Evolutionary conservation across 306 rosid genomes (phyloP), one percentile per base, ranked within the genome.

Genomic region (Castanospermum australe): DNA sequence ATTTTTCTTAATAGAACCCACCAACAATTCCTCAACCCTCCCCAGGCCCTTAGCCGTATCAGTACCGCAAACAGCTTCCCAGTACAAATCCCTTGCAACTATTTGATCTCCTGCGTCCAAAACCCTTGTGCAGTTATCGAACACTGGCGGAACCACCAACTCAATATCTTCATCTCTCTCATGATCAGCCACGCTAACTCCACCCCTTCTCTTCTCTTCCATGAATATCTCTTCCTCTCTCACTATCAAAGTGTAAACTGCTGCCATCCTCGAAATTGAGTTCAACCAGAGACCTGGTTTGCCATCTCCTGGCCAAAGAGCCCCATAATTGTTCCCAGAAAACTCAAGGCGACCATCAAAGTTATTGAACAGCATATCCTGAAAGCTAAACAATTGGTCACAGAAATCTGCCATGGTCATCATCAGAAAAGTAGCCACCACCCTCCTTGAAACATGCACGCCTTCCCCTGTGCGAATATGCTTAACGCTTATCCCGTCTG

Each of bases 361-460:
- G 55, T 91, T 92, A 1, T 88, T 92, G 33, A 92, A 92, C 60
- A 91, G 20, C 15, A 1, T 47, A 51, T 95, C 96, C 82, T 92
- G 98, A 17, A 92, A 95, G 24, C 98, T 77, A 64, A 87, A 91
- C 5, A 85, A 70, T 64, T 95, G 99, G 20, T 92, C 96, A 25
- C 94, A 87, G 78, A 95, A 95, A 87, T 91, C 97, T 0, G 97
- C 97, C 82, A 92, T 81, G 2, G 99, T 95, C 94, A 91, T 88
- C 90, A 88, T 15, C 6, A 95, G 67, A 54, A 95, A 95, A 61
- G 85, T 28, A 1, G 90, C 98, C 4, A 92, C 87, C 2, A 92
- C 44, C 56, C 96, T 86, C 50, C 98, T 90, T 0, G 98, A 91
- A 59, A 92, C 86, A 47, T 1, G 57, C n/a, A 95, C 90, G 10